A percentile compares a stretch with the other conserved stretches of the same genome.
Evolutionary conservation across 345 rosid species (phyloP).

Genomic region (Tarenaya hassleriana): DNA sequence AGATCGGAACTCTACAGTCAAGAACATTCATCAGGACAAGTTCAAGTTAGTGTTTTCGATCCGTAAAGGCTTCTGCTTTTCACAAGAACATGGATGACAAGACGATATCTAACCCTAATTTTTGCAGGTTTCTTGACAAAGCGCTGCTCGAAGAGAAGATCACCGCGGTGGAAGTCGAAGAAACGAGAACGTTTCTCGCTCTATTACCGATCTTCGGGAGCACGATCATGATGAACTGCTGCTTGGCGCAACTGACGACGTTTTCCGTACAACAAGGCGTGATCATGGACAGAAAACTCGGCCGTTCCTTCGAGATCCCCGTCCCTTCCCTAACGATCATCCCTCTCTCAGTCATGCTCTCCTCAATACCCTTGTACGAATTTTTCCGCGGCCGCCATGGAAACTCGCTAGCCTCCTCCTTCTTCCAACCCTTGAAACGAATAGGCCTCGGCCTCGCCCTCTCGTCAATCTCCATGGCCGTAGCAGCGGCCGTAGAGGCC

Average conservation of each 20-base stretch:
- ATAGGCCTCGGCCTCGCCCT: constrained; percentile 46
- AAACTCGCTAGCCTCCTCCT: not conserved
- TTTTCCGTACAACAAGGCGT: constrained; percentile 55
- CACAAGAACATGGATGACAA: not conserved
- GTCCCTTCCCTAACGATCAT: constrained; percentile 41
- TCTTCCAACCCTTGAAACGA: constrained; percentile 37
- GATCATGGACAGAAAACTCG: constrained; percentile 39
- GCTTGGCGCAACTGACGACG: constrained; percentile 52
- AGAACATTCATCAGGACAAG: constrained; percentile 27
- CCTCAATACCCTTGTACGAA: constrained; percentile 40
- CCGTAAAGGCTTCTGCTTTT: not conserved
- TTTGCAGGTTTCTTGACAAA: constrained; percentile 41
- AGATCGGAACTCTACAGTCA: constrained; percentile 12
- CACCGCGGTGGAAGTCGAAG: constrained; percentile 35
- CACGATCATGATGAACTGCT: constrained; percentile 62
- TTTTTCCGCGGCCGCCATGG: not conserved
- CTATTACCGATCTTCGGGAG: constrained; percentile 49
- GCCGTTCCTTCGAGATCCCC: constrained; percentile 37
- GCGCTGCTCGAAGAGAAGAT: constrained; percentile 31
- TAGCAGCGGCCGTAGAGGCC: constrained; percentile 40
- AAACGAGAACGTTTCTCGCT: constrained; percentile 45
- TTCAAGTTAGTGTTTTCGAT: constrained; percentile 31
- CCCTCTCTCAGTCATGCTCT: constrained; percentile 39
- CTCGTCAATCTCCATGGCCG: constrained; percentile 45
- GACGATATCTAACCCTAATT: not conserved